Evolutionary conservation across 441 rosid species (phyloP), one percentile per base, ranked within the genome.

Genomic region (Hura crepitans): DNA sequence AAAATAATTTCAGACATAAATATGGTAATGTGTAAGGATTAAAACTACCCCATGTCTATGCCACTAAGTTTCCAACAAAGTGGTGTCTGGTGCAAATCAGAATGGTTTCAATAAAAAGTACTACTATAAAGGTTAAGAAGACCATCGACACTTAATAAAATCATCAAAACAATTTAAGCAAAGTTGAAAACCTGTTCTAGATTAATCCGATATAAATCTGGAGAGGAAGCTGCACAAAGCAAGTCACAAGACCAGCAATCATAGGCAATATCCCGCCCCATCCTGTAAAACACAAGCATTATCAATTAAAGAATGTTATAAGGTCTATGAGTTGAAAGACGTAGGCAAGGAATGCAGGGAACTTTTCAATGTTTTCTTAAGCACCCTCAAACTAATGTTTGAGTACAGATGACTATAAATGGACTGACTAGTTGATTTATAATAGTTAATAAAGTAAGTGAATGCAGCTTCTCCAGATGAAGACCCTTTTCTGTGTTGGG

Each of bases 151-250:
- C 20, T 4, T 27, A 47, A 5, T 17, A 37, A 66, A 61, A 37
- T 54, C 15, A 28, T 28, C 39, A 45, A 11, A 62, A 42, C 20
- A 28, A 42, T 39, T 3, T 10, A 8, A 15, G 15, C 10, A 55
- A 33, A 25, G 46, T 35, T 31, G 23, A 9, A 27, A 56, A 90
- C 98, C 96, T 94, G 92, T 65, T 94, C 96, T 75, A 94, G 81
- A 83, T 94, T 94, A 74, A 94, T 88, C 74, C 98, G 80, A 78
- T 89, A 93, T 15, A 91, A 60, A 78, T 89, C 93, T 62, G 97
- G 88, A 58, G 97, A 91, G n/a, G 96, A 90, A 68, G 97, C 97
- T 81, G 97, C 97, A 71, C 98, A 94, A 70, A 94, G 85, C 80
- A 94, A 81, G 87, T 94, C 97, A 84, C 96, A 94, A 28, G 97